Evolutionary conservation across 257 asterid species (phyloP).

Genomic region (Solanum lignicaule): DNA sequence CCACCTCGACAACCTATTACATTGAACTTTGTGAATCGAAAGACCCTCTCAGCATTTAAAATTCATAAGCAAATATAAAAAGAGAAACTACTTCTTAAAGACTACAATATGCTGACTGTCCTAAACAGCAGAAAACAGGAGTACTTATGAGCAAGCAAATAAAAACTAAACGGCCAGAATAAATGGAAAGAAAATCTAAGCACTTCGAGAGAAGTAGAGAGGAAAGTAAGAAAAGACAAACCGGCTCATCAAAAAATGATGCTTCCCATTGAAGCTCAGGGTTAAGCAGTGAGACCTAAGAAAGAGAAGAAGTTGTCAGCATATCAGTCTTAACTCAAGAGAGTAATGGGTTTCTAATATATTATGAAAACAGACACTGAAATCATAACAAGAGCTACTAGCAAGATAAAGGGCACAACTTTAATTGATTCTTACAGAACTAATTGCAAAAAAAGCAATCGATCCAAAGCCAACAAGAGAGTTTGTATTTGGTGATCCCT

Average conservation of each 20-base stretch:
- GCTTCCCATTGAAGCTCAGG: conserved; percentile 91
- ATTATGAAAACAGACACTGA: conserved; percentile 3
- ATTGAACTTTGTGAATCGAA: not conserved
- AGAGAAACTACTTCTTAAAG: not conserved
- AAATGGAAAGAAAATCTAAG: too few species aligned
- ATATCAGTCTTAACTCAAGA: not conserved
- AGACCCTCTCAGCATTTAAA: not conserved
- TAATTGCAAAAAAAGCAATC: conserved; percentile 88
- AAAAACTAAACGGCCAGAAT: not conserved
- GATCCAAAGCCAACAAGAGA: conserved; percentile 98
- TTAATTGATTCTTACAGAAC: conserved; percentile 56
- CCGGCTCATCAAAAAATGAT: conserved; percentile 95
- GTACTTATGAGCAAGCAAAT: not conserved
- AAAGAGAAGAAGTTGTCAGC: conserved; percentile 1
- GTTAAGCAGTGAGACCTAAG: conserved; percentile 79
- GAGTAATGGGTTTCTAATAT: not conserved
- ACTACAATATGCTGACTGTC: not conserved
- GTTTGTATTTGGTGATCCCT: conserved; percentile 96
- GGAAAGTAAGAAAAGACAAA: conserved; percentile 27
- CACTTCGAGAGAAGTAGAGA: not conserved
- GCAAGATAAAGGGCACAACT: not conserved
- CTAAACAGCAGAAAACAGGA: not conserved
- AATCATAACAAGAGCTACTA: conserved; percentile 8
- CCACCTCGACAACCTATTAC: not conserved
- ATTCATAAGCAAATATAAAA: not conserved